Conservation (phyloP, 805 yeast species). For the Naumovozyma baii region DNA sequence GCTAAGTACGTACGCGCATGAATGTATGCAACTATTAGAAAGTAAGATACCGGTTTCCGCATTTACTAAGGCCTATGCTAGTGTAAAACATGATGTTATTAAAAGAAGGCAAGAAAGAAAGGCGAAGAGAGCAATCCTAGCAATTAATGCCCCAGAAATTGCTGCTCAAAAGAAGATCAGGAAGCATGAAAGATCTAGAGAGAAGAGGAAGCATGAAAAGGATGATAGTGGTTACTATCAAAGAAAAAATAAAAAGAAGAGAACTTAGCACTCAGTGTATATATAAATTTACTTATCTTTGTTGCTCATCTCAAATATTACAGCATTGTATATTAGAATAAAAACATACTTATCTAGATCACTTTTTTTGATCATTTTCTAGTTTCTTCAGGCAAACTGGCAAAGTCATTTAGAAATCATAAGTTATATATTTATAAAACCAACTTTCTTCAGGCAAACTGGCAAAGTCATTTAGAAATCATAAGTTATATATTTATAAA, state of each 20-base stretch:
- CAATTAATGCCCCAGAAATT: constrained; percentile 67
- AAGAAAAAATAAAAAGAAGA: constrained; percentile 44
- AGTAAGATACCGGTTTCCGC: constrained; percentile 60
- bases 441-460: too few species aligned
- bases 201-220: constrained; percentile 62
- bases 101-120: constrained; percentile 66
- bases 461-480: too few species aligned
- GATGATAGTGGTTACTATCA: constrained; percentile 72
- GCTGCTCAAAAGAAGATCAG: constrained; percentile 71
- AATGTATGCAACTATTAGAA: constrained; percentile 60
- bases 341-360: too few species aligned
- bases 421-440: too few species aligned
- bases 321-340: too few species aligned
- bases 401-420: too few species aligned
- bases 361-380: too few species aligned
- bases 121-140: constrained; percentile 64
- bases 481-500: too few species aligned
- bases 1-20: constrained; percentile 44
- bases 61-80: constrained; percentile 50
- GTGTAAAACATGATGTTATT: constrained; percentile 51
- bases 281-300: too few species aligned
- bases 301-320: too few species aligned
- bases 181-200: constrained; percentile 67
- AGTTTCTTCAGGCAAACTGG: too few species aligned
- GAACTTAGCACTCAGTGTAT: too few species aligned